Percentiles rank a stretch among this genome's conserved stretches.
These are phyloP conservation scores for Zygotorulaspora sp. DNA, from an alignment of 805 yeast genomes.

Conservation along the genomic window DNA sequence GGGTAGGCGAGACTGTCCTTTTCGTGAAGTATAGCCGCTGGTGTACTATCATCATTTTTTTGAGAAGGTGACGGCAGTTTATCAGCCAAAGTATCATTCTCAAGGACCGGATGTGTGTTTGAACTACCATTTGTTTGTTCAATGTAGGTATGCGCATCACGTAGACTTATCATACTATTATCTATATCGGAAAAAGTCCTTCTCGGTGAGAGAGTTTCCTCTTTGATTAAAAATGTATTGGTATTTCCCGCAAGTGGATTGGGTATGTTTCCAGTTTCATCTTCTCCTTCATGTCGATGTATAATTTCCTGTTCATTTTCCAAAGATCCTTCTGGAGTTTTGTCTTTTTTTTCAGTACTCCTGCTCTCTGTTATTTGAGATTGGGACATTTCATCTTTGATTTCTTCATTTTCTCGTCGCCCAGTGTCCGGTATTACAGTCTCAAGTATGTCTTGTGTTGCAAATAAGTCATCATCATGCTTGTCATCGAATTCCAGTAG, in stretches of 20 bases:
- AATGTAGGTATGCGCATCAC: neutral
- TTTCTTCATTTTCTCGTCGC: conserved; percentile 11
- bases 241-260: no score
- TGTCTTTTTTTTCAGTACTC: no score
- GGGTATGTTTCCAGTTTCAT: no score
- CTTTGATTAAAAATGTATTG: conserved; percentile 4
- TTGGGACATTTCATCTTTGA: no score
- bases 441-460: conserved; percentile 14
- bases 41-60: conserved; percentile 19
- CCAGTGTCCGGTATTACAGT: conserved; percentile 16
- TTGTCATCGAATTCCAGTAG: conserved; percentile 33
- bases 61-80: neutral
- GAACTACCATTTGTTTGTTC: neutral
- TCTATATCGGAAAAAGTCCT: conserved; percentile 7
- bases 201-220: conserved; percentile 7
- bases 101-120: neutral
- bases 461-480: conserved; percentile 30
- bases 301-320: no score
- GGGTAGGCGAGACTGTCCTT: conserved; percentile 16
- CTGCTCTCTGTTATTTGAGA: no score
- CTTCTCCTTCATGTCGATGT: conserved; percentile 2
- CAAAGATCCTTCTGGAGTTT: no score
- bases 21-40: conserved; percentile 25
- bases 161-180: neutral
- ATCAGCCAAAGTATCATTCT: neutral